These are phyloP conservation scores for Huntiella bhutanensis DNA, from an alignment of 2,329 filamentous ascomycete genomes.

Conservation along the genomic window DNA sequence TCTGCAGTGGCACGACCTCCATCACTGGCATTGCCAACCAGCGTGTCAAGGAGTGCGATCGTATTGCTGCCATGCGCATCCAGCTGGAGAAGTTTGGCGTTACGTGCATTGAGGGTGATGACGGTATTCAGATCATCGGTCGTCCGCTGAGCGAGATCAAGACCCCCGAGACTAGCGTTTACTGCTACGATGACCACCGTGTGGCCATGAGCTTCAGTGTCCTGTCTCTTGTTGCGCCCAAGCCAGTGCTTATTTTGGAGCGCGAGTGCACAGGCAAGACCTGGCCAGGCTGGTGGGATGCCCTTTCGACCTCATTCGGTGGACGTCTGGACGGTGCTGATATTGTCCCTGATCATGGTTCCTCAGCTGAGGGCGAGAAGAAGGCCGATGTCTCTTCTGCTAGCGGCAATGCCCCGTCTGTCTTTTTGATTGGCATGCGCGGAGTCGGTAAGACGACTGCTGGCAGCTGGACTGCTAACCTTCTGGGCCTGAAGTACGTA, in stretches of 20 bases:
- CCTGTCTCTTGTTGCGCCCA: conserved; percentile 51
- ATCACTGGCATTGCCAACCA: conserved; percentile 96
- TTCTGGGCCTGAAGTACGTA: conserved; percentile 57
- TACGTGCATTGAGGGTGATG: conserved; percentile 67
- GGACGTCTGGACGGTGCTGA: conserved; percentile 45
- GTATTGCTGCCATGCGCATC: conserved; percentile 86
- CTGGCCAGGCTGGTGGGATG: conserved; percentile 98
- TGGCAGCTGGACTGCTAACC: conserved; percentile 63
- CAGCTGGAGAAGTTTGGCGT: conserved; percentile 90
- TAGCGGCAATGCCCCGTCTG: conserved; percentile 32
- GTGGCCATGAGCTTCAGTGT: conserved; percentile 98
- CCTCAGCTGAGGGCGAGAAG: conserved; percentile 4
- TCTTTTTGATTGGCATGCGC: conserved; percentile 94
- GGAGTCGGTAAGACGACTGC: conserved; percentile 93
- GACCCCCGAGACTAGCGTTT: conserved; percentile 47
- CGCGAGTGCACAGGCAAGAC: conserved; percentile 92
- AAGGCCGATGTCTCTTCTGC: neutral
- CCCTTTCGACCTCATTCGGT: conserved; percentile 41
- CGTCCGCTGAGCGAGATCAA: conserved; percentile 27
- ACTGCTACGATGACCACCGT: conserved; percentile 93
- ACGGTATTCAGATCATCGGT: conserved; percentile 66
- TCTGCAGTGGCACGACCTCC: conserved; percentile 63
- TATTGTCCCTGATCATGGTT: conserved; percentile 12
- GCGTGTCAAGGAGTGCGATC: conserved; percentile 93
- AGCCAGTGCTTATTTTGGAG: conserved; percentile 62